Evolutionary conservation across 225 moss, liverwort and hornwort genomes (phyloP), one percentile per base, ranked within the genome.

Genomic region (Physcomitrellopsis africana): DNA sequence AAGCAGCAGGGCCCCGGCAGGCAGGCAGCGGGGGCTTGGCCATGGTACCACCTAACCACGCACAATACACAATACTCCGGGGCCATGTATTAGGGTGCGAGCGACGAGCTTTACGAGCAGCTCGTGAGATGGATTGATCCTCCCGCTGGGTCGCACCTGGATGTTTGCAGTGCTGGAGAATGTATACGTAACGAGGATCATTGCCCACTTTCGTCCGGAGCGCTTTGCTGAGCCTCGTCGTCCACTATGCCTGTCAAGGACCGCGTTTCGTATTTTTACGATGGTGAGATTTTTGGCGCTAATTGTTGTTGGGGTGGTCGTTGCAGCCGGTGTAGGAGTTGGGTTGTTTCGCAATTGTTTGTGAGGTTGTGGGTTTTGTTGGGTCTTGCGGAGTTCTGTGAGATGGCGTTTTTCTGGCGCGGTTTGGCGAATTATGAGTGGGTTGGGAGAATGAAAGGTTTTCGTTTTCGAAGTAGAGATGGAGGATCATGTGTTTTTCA

Each of bases 221-320:
- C 7, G 61, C 61, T 3, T 19, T 13, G 8, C 20, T 47, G 45
- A 19, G 45, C 45, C 14, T 46, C 29, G 7, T 47, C 60, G 57
- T 44, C 17, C 54, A 45, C 54, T 43, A 97, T 94, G 96, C 92
- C 91, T 69, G 91, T 91, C 43, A 94, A 97, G 80, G 96, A 97
- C 70, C 94, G 96, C 27, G 96, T 97, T n/a, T 91, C 96, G 20
- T 97, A 97, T 32, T 94, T 92, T 73, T 97, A 97, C 69, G 96
- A 97, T 65, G 94, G 96, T 96, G 66, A 70, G 88, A 56, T 75
- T n/a, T 42, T 45, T 2, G 17, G 7, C 8, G 6, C 5, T 51
- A 19, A 41, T 17, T 47, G 27, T 1, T 9, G 5, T 53, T 16
- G 52, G 45, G 1, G 32, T 13, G 49, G 10, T 3, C 0, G 11